These are phyloP conservation scores for Xylaria flabelliformis DNA, from an alignment of 495 filamentous ascomycete genomes.

Conservation along the genomic window DNA sequence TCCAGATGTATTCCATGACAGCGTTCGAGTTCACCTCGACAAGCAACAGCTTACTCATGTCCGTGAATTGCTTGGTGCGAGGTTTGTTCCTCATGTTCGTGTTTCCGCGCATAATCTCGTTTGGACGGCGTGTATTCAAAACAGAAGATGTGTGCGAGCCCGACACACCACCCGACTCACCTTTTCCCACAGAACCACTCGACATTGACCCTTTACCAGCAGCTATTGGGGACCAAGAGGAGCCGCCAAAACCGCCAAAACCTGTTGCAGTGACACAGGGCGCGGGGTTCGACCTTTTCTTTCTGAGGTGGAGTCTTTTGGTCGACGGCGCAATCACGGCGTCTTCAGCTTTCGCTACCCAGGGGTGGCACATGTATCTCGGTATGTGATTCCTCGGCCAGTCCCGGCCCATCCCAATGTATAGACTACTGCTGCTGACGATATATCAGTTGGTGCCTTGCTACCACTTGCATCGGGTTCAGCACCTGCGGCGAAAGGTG, in stretches of 20 bases:
- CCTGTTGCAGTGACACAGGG: slow-evolving; percentile 35
- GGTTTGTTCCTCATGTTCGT: slow-evolving; percentile 57
- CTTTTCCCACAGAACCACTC: slow-evolving; percentile 35
- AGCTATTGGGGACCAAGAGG: slow-evolving; percentile 44
- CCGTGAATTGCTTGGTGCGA: slow-evolving; percentile 54
- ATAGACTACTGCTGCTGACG: background rate
- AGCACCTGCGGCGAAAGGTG: slow-evolving; percentile 59
- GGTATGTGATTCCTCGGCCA: slow-evolving; percentile 32
- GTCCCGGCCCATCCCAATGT: no score
- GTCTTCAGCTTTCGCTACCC: slow-evolving; percentile 51
- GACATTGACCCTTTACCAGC: slow-evolving; percentile 45
- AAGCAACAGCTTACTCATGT: slow-evolving; percentile 58
- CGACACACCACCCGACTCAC: slow-evolving; percentile 10
- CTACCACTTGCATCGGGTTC: slow-evolving; percentile 59
- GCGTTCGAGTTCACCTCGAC: slow-evolving; percentile 56
- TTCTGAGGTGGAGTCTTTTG: slow-evolving; percentile 56
- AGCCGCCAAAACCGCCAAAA: slow-evolving; percentile 42
- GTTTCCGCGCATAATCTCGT: slow-evolving; percentile 57
- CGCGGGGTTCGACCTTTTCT: slow-evolving; percentile 57
- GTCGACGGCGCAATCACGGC: slow-evolving; percentile 57
- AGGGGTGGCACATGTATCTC: slow-evolving; percentile 60
- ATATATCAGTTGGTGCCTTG: slow-evolving; percentile 43
- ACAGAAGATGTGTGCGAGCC: slow-evolving; percentile 9
- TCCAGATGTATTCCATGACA: slow-evolving; percentile 58
- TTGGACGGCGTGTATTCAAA: slow-evolving; percentile 50